These are phyloP conservation scores for Ophiorrhiza pumila DNA, from an alignment of 257 asterid species.

Conservation along the genomic window DNA sequence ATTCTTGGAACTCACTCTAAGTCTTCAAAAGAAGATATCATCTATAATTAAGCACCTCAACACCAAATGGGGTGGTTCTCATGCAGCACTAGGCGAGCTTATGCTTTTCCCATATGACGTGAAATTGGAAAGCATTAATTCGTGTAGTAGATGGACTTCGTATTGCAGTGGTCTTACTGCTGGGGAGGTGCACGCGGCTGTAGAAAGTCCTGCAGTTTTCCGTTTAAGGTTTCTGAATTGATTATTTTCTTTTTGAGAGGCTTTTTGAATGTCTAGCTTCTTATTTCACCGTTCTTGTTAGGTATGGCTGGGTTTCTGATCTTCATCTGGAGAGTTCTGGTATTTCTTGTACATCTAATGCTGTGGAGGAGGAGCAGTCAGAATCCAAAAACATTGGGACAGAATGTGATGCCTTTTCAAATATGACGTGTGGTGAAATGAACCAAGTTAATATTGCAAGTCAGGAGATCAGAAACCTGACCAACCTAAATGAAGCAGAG, in stretches of 20 bases:
- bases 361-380: slow-evolving; percentile 28
- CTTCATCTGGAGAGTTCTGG: slow-evolving; percentile 32
- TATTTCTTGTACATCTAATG: slow-evolving; percentile 31
- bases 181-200: slow-evolving; percentile 57
- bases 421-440: slow-evolving; percentile 24
- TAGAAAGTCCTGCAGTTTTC: slow-evolving; percentile 62
- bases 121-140: slow-evolving; percentile 43
- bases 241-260: slow-evolving; percentile 7
- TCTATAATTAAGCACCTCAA: slow-evolving; percentile 79
- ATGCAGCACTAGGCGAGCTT: slow-evolving; percentile 48
- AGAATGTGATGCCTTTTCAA: slow-evolving; percentile 26
- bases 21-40: slow-evolving; percentile 67
- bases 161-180: slow-evolving; percentile 53
- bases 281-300: slow-evolving; percentile 28
- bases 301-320: slow-evolving; percentile 76
- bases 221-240: slow-evolving; percentile 68
- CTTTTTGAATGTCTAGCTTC: slow-evolving; percentile 14
- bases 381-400: slow-evolving; percentile 32
- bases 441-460: slow-evolving; percentile 24
- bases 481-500: slow-evolving; percentile 30
- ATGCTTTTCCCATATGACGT: slow-evolving; percentile 64
- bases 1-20: slow-evolving; percentile 74
- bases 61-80: slow-evolving; percentile 65
- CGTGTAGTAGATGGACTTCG: slow-evolving; percentile 64
- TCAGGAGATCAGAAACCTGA: slow-evolving; percentile 28